Evolutionary conservation across 164 flowering plant species (phyloP).

Genomic region (Annona squamosa): DNA sequence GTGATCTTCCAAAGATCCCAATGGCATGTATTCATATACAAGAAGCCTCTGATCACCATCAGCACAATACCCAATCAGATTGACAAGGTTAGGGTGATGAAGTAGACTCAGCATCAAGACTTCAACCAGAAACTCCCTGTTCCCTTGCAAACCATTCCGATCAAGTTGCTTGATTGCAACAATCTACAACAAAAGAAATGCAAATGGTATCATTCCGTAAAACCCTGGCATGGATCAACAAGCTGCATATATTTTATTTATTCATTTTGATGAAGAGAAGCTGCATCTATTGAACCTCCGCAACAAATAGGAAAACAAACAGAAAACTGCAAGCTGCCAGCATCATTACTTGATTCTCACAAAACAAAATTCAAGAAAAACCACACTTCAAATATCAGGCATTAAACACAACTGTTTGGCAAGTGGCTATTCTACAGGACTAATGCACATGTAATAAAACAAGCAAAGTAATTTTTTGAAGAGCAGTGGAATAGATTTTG

Average conservation of each 20-base stretch:
- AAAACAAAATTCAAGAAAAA: background rate
- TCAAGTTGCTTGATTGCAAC: slow-evolving; percentile 90
- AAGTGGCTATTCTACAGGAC: no score
- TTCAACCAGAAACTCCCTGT: slow-evolving; percentile 73
- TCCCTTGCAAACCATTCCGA: slow-evolving; percentile 66
- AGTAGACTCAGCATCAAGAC: slow-evolving; percentile 58
- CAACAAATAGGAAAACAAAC: background rate
- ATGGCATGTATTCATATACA: slow-evolving; percentile 86
- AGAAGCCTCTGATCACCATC: slow-evolving; percentile 76
- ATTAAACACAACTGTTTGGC: no score
- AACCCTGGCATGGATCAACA: background rate
- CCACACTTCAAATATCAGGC: background rate
- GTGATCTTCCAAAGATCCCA: slow-evolving; percentile 76
- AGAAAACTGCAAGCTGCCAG: background rate
- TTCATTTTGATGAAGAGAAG: background rate
- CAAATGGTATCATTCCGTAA: background rate
- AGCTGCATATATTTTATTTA: background rate
- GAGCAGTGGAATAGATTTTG: no score
- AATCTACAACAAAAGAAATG: slow-evolving; percentile 31
- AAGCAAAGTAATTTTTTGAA: no score
- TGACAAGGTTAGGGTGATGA: slow-evolving; percentile 75
- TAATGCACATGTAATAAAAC: no score
- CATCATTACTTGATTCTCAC: background rate
- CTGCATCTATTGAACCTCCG: background rate
- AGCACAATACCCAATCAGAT: slow-evolving; percentile 71